Conservation (phyloP, 306 rosid species). For the Rosa lucieae region DNA sequence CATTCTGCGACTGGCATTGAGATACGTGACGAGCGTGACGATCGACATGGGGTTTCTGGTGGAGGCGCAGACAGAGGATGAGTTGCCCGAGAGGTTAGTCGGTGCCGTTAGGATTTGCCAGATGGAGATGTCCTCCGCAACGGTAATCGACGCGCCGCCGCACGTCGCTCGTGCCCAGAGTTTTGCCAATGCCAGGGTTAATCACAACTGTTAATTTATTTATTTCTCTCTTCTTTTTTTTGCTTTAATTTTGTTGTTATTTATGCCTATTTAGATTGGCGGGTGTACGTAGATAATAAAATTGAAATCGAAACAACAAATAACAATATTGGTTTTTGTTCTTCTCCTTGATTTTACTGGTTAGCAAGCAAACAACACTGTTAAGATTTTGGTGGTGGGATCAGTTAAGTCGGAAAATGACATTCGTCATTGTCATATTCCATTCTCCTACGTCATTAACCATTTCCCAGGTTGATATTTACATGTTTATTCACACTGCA, state of each 20-base stretch:
- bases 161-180: conserved; percentile 39
- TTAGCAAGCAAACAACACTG: not conserved
- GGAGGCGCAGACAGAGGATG: conserved; percentile 83
- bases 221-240: not conserved
- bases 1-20: conserved; percentile 71
- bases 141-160: conserved; percentile 39
- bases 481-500: not conserved
- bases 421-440: not conserved
- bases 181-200: conserved; percentile 56
- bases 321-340: not conserved
- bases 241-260: not conserved
- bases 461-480: not conserved
- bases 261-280: not conserved
- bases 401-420: not conserved
- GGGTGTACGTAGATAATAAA: not conserved
- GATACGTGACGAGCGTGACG: conserved; percentile 74
- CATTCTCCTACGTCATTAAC: not conserved
- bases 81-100: conserved; percentile 73
- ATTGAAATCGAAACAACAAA: not conserved
- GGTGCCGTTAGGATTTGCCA: conserved; percentile 88
- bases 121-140: conserved; percentile 82
- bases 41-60: conserved; percentile 90
- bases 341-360: not conserved
- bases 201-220: conserved; percentile 4
- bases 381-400: conserved; percentile 28